Base-by-base conservation (phyloP, 495 filamentous ascomycete species). In the Aspergillus ellipticus region DNA sequence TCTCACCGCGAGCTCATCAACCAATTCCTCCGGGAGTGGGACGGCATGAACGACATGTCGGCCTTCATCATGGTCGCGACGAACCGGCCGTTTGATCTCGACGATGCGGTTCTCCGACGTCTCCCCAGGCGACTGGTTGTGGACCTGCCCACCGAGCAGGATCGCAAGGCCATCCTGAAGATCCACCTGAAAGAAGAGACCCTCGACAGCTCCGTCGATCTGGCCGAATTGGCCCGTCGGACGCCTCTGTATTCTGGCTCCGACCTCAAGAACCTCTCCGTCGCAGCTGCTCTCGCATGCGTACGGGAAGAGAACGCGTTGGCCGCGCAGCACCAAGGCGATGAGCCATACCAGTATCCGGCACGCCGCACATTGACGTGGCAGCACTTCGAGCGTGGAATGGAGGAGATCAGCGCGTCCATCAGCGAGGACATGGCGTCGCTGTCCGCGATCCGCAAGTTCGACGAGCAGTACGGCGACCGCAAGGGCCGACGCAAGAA, bases 51-150 rank as follows among this genome's bases (percentile, higher is more conserved):
- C 39, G 86, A 90, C 58, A 78, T 85, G 45, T 87, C 87, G 6
- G 90, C 92, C 2, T 97, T 98, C 70, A 95, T 98, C 68, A 97
- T 98, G 95, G 91, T 97, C 0, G 94, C 94, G n/a, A 96, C 91
- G 11, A 97, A 97, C 66, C 78, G 93, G 13, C 93, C 93, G 0
- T 96, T 96, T 55, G 92, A 97, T 63, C 82, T 98, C 1, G 94
- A 98, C 63, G 94, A 98, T 62, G 94, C 94, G 2, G 90, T 96
- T 19, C 83, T 98, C 19, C 81, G 94, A 29, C 73, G 79, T 26
- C 80, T 98, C 19, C 95, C 94, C 6, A 76, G 94, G 20, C 80
- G 90, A 53, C 77, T 98, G 13, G 78, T 97, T 0, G 86, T 98
- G 41, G 94, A 98, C 66, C 78, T 98, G 5, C 94, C 94, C 0